phyloP scores from a whole-genome alignment of 2,329 filamentous ascomycete genomes.

The Aureobasidium namibiae region DNA sequence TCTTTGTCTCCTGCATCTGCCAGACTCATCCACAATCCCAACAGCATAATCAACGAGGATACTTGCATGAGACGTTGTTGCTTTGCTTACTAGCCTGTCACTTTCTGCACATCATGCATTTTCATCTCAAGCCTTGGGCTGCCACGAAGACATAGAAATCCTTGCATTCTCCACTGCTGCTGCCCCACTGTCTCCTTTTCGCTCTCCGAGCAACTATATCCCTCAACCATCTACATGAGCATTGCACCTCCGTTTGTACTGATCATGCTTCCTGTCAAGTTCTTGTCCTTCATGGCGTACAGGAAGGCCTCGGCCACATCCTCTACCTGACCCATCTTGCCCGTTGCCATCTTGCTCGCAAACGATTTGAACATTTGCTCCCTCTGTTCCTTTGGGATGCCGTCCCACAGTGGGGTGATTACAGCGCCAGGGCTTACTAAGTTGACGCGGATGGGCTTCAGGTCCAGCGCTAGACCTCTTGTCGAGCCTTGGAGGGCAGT shows the following conservation, averaged over 20 bases:
- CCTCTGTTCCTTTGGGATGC: slow-evolving; percentile 22
- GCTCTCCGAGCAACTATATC: not conserved
- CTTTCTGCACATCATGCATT: not conserved
- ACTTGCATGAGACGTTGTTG: not conserved
- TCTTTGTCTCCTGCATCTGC: not conserved
- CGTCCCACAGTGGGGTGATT: slow-evolving; percentile 36
- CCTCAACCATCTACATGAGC: slow-evolving; percentile 15
- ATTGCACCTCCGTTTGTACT: slow-evolving; percentile 34
- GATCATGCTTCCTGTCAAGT: slow-evolving; percentile 38
- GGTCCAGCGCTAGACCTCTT: slow-evolving; percentile 51
- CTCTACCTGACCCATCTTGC: slow-evolving; percentile 30
- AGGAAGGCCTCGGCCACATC: slow-evolving; percentile 42
- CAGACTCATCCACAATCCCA: not conserved
- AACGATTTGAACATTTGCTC: slow-evolving; percentile 20
- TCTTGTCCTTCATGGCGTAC: slow-evolving; percentile 39
- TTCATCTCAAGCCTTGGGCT: not conserved
- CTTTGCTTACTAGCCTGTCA: not conserved
- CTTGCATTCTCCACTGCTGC: slow-evolving; percentile 1
- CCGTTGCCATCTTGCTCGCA: slow-evolving; percentile 25
- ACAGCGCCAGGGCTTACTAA: slow-evolving; percentile 49
- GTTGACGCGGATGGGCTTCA: slow-evolving; percentile 58
- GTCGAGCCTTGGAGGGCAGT: slow-evolving; percentile 47
- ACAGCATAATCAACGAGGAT: not conserved
- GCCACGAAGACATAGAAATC: not conserved
- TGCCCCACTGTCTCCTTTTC: slow-evolving; percentile 5